Base-by-base conservation (phyloP, 257 asterid genomes). In the Solanum ossicruentum region DNA sequence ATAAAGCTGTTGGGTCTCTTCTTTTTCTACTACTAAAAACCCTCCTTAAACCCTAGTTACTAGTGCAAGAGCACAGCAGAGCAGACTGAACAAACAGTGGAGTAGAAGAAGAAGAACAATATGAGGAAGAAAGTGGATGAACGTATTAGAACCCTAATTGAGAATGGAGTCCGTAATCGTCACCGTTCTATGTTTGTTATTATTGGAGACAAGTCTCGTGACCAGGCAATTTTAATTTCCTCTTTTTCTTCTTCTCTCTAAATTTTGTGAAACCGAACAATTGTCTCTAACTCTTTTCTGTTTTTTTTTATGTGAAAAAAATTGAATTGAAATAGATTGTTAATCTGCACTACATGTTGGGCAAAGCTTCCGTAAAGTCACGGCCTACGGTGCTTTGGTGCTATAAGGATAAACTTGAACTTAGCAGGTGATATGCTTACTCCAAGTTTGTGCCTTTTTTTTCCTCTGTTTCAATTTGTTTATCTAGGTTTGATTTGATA, bases 131-230 rank as follows among this genome's bases (percentile, higher is more conserved):
- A 92, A 84, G 96, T 95, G 36, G 97, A 95, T 88, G 97, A 93
- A 63, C 97, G 98, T 67, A 94, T 97, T 75, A 83, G 97, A 84
- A 93, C 97, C 41, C 89, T 95, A 49, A 97, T 97, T n/a, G 98
- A 94, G 61, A 97, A 97, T 86, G 98, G 99, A 67, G 97, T 93
- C 82, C 93, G 90, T 85, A 83, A 89, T 66, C 97, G 98, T 21
- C 98, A 95, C 83, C 97, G 99, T 57, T 97, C 99, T 75, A 89
- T 97, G 91, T 92, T 97, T 87, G 93, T 97, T 88, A 90, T 97
- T 28, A 84, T 97, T 58, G 99, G 99, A 17, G 99, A 97, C 90
- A 97, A 97, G 86, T 92, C 97, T 4, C 97, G 94, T 43, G 93
- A 92, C 84, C 99, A 97, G 96, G 85, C 71, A 60, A 70, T 15